phyloP scores from a whole-genome alignment of 2,329 filamentous ascomycete genomes.

The Bipolaris cookei region DNA sequence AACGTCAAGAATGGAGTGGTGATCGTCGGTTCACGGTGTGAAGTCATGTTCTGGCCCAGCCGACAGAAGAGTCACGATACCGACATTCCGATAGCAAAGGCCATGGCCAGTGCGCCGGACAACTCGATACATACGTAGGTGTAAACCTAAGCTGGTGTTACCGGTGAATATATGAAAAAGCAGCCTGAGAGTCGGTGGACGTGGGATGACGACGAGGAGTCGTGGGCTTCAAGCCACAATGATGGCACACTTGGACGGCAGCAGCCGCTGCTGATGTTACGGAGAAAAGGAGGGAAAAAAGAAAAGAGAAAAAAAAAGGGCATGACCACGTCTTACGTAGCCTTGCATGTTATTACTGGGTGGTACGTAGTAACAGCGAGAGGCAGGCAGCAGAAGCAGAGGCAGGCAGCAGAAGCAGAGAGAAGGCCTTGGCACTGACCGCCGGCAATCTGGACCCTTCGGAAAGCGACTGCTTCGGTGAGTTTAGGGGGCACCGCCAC shows the following conservation, averaged over 20 bases:
- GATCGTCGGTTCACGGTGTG: slow-evolving; percentile 10
- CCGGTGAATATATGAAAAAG: slow-evolving; percentile 7
- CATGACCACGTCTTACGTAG: not conserved
- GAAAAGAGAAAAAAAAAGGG: not conserved
- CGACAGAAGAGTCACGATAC: not conserved
- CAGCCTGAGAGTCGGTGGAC: slow-evolving; percentile 4
- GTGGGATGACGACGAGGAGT: not conserved
- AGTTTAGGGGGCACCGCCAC: slow-evolving; percentile 9
- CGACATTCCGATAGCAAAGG: not conserved
- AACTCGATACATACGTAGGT: too few species aligned
- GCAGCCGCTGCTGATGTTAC: not conserved
- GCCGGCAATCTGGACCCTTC: not conserved
- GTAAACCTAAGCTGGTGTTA: too few species aligned
- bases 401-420: not conserved
- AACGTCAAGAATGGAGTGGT: slow-evolving; percentile 1
- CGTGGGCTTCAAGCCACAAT: slow-evolving; percentile 1
- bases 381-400: not conserved
- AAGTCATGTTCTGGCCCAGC: not conserved
- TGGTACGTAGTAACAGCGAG: not conserved
- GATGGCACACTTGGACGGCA: not conserved
- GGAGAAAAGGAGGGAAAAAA: not conserved
- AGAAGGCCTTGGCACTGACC: not conserved
- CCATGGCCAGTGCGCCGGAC: not conserved
- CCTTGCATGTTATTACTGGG: not conserved
- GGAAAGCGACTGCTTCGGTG: not conserved